Evolutionary conservation across 306 rosid species (phyloP).

Genomic region (Gynostemma pentaphyllum): DNA sequence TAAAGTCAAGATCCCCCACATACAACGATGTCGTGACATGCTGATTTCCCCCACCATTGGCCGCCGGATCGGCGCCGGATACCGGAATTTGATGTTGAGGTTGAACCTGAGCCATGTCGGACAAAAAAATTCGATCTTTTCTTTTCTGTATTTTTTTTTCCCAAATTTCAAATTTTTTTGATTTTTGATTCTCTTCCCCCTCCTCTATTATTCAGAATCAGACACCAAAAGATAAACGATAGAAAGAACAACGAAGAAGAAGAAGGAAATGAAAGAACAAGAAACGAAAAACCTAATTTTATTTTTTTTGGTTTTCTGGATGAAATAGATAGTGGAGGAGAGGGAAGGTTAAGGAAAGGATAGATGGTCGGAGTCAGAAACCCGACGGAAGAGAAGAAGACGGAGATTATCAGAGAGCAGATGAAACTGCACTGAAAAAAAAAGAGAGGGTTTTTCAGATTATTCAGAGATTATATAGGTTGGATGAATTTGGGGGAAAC

Average conservation of each 20-base stretch:
- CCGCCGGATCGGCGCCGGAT: slow-evolving; percentile 37
- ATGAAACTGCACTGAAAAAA: slow-evolving; percentile 21
- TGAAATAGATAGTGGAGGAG: slow-evolving; percentile 53
- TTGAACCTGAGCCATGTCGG: slow-evolving; percentile 85
- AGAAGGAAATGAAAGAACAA: not conserved
- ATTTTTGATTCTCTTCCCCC: slow-evolving; percentile 72
- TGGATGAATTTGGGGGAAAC: slow-evolving; percentile 30
- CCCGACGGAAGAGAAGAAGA: slow-evolving; percentile 25
- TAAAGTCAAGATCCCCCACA: slow-evolving; percentile 88
- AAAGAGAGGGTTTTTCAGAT: not conserved
- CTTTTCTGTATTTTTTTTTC: not conserved
- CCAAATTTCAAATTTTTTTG: slow-evolving; percentile 9
- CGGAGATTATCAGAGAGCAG: slow-evolving; percentile 27
- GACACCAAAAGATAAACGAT: slow-evolving; percentile 36
- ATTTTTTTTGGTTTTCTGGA: not conserved
- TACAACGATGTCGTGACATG: slow-evolving; percentile 82
- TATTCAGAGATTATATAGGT: slow-evolving; percentile 14
- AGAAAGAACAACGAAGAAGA: not conserved
- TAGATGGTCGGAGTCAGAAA: slow-evolving; percentile 37
- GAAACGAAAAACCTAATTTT: not conserved
- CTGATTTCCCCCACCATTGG: slow-evolving; percentile 46
- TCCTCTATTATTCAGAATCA: slow-evolving; percentile 52
- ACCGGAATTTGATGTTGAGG: slow-evolving; percentile 61
- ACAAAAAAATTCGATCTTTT: slow-evolving; percentile 1
- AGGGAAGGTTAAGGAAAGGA: slow-evolving; percentile 57